Percentiles rank a stretch among this genome's conserved stretches.
phyloP scores from a whole-genome alignment of 352 stramenopile genomes.

The Discostella stelligera region DNA sequence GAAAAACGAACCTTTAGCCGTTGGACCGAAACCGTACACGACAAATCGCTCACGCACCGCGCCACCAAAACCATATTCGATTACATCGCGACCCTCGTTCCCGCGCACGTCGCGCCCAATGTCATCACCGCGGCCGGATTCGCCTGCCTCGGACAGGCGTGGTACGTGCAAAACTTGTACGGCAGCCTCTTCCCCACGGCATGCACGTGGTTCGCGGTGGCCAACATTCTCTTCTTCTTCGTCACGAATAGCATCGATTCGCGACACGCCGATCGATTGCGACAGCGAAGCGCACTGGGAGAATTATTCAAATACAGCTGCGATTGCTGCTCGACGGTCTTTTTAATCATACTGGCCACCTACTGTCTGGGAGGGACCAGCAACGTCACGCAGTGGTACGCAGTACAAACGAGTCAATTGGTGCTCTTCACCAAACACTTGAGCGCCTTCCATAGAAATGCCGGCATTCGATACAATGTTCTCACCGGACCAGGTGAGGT shows the following conservation, averaged over 20 bases:
- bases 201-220: conserved; percentile 73
- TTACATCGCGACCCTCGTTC: conserved; percentile 61
- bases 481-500: conserved; percentile 79
- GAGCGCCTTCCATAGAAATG: conserved; percentile 77
- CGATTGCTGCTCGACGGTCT: conserved; percentile 78
- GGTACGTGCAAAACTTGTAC: conserved; percentile 81
- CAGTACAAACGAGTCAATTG: conserved; percentile 77
- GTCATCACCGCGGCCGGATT: conserved; percentile 73
- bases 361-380: conserved; percentile 72
- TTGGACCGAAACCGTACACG: conserved; percentile 76
- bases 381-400: conserved; percentile 79
- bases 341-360: conserved; percentile 73
- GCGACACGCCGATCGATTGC: conserved; percentile 77
- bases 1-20: conserved; percentile 78
- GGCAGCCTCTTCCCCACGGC: conserved; percentile 65
- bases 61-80: conserved; percentile 65
- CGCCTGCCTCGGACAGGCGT: conserved; percentile 68
- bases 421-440: conserved; percentile 83
- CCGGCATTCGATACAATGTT: conserved; percentile 77
- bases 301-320: conserved; percentile 84
- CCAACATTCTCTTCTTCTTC: conserved; percentile 80
- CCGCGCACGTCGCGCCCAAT: conserved; percentile 79
- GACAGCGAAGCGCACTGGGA: conserved; percentile 75
- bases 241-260: conserved; percentile 64
- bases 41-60: conserved; percentile 72